Percentiles rank a stretch among this genome's conserved stretches.
These are phyloP conservation scores for Platanus orientalis DNA, from an alignment of 164 flowering plant species.

Conservation along the genomic window DNA sequence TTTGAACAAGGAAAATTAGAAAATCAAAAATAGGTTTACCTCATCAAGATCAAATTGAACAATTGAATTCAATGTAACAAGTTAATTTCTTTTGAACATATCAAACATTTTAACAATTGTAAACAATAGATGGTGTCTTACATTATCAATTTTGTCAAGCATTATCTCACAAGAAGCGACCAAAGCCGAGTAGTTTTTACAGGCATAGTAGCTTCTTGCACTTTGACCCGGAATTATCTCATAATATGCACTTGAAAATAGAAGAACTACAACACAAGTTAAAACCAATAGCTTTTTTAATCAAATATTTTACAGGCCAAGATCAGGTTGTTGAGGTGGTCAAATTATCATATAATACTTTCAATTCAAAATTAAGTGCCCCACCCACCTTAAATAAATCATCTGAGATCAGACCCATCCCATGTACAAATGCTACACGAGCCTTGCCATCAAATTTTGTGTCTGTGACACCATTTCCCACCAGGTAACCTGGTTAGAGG, in stretches of 20 bases:
- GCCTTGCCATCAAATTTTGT: constrained; percentile 70
- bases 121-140: constrained; percentile 15
- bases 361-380: background rate
- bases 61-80: too few species aligned
- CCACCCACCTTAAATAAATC: constrained; percentile 54
- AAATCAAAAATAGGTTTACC: too few species aligned
- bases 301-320: background rate
- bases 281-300: background rate
- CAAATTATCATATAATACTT: constrained; percentile 7
- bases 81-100: background rate
- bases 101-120: background rate
- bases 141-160: constrained; percentile 56
- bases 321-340: background rate
- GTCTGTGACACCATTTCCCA: constrained; percentile 88
- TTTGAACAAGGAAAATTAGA: too few species aligned
- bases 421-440: constrained; percentile 87
- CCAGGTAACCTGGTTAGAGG: constrained; percentile 84
- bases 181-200: constrained; percentile 50
- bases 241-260: background rate
- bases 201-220: constrained; percentile 45
- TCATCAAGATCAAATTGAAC: too few species aligned
- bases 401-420: constrained; percentile 90
- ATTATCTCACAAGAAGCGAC: constrained; percentile 33
- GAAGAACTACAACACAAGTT: background rate
- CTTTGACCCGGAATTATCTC: background rate